These are phyloP conservation scores for Malassezia yamatoensis DNA, from an alignment of 1,284 basidiomycete species.

Conservation along the genomic window DNA sequence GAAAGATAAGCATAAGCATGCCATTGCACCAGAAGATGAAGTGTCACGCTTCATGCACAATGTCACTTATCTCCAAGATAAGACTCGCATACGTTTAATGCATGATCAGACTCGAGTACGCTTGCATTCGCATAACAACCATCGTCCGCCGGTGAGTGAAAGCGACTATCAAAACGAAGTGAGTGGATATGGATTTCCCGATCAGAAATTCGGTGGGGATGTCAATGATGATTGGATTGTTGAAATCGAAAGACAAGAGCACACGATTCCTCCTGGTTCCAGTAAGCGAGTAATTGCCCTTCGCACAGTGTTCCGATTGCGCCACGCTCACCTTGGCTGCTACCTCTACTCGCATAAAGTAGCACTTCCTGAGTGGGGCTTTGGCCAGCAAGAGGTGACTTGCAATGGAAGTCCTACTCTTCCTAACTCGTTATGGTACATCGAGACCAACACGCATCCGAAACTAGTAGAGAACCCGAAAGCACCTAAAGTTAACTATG, in stretches of 20 bases:
- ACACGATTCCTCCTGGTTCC: conserved; percentile 48
- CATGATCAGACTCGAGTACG: conserved; percentile 73
- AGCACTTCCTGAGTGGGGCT: conserved; percentile 94
- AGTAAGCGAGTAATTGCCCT: conserved; percentile 59
- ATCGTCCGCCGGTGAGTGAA: conserved; percentile 84
- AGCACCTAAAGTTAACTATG: conserved; percentile 58
- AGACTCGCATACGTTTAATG: conserved; percentile 68
- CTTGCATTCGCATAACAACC: conserved; percentile 82
- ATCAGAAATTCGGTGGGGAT: conserved; percentile 56
- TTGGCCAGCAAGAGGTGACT: conserved; percentile 91
- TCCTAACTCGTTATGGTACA: conserved; percentile 84
- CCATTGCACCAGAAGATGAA: conserved; percentile 28
- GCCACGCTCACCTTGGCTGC: conserved; percentile 78
- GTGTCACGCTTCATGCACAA: conserved; percentile 30
- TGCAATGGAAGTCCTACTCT: conserved; percentile 91
- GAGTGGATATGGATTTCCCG: conserved; percentile 66
- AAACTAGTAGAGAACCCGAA: conserved; percentile 16
- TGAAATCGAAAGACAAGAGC: conserved; percentile 61
- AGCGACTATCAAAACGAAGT: conserved; percentile 99
- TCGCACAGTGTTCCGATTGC: conserved; percentile 70
- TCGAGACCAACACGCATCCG: conserved; percentile 76
- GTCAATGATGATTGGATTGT: conserved; percentile 91
- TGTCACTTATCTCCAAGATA: conserved; percentile 59
- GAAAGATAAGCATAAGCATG: conserved; percentile 35
- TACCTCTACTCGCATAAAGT: conserved; percentile 97